Base-by-base conservation (phyloP, 345 rosid genomes). In the Populus davidiana region DNA sequence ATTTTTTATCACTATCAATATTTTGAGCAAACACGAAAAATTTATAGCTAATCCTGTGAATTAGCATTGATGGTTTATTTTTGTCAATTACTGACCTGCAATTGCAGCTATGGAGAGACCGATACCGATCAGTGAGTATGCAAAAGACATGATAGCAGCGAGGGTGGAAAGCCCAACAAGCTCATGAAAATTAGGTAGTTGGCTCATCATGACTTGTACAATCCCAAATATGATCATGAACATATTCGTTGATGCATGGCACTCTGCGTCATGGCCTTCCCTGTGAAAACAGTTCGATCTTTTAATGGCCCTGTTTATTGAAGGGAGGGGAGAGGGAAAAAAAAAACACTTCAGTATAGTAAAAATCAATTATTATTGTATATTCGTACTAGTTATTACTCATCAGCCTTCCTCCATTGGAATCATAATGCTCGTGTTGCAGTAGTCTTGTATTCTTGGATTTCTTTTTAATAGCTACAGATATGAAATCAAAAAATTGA, bases 221-320 rank as follows among this genome's bases (percentile, higher is more conserved):
- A 69, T 59, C 25, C 77, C 81, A 64, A 81, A 81, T 12, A 71
- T 74, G 6, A 80, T 67, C 80, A 81, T 72, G 83, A 39, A 76
- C 69, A 56, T 18, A 33, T 75, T 75, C 67, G 76, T 81, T n/a
- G 83, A 76, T 43, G 72, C 47, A 8, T 81, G 71, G 64, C 83
- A 81, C n/a, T 61, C 80, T 38, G 69, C 77, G 14, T 54, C 35
- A 72, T 81, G 83, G 16, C 83, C 83, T 14, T 67, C 49, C 67
- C 71, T 72, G 61, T 80, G 79, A n/a, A 80, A 80, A 61, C 83
- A 80, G 11, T 80, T 80, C 12, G 83, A 65, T 44, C 72, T 80
- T 33, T 68, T 31, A 39, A 80, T 70, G 8, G 79, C 83, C 70
- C 83, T 54, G 4, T 39, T 74, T 62, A 8, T 47, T 49, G 8